Evolutionary conservation across 31 red algal genomes (phyloP).

Genomic region (Asparagopsis taxiformis): DNA sequence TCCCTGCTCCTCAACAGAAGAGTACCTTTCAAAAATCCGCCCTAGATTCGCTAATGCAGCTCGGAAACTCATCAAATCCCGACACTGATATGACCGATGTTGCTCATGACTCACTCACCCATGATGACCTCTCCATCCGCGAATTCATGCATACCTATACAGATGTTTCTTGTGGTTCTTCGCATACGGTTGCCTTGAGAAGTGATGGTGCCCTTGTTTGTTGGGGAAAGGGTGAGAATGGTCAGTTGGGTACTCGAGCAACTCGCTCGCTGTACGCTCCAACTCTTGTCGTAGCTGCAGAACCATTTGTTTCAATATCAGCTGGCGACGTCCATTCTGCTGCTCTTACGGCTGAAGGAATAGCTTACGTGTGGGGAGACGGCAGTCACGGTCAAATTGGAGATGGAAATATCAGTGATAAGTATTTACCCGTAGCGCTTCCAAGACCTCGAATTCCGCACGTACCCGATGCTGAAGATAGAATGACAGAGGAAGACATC

Average conservation of each 20-base stretch:
- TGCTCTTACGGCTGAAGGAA: slow-evolving; percentile 63
- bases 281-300: slow-evolving; percentile 15
- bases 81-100: slow-evolving; percentile 4
- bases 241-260: slow-evolving; percentile 47
- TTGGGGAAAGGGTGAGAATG: slow-evolving; percentile 65
- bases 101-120: not conserved
- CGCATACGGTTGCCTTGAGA: slow-evolving; percentile 63
- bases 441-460: slow-evolving; percentile 21
- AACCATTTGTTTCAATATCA: slow-evolving; percentile 53
- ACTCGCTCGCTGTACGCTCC: slow-evolving; percentile 35
- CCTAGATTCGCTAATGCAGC: not conserved
- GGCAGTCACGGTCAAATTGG: slow-evolving; percentile 84
- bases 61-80: not conserved
- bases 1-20: slow-evolving; percentile 39
- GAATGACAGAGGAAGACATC: not conserved
- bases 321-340: slow-evolving; percentile 79
- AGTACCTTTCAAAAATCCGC: slow-evolving; percentile 7
- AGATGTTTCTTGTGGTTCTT: slow-evolving; percentile 44
- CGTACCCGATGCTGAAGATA: not conserved
- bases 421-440: slow-evolving; percentile 50
- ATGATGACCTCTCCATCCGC: not conserved
- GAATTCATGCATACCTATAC: slow-evolving; percentile 2
- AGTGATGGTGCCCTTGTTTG: slow-evolving; percentile 47
- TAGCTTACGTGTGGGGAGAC: slow-evolving; percentile 75
- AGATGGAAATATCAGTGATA: slow-evolving; percentile 74